Evolutionary conservation across 2,329 filamentous ascomycete genomes (phyloP).

Genomic region (Diaporthe vexans): DNA sequence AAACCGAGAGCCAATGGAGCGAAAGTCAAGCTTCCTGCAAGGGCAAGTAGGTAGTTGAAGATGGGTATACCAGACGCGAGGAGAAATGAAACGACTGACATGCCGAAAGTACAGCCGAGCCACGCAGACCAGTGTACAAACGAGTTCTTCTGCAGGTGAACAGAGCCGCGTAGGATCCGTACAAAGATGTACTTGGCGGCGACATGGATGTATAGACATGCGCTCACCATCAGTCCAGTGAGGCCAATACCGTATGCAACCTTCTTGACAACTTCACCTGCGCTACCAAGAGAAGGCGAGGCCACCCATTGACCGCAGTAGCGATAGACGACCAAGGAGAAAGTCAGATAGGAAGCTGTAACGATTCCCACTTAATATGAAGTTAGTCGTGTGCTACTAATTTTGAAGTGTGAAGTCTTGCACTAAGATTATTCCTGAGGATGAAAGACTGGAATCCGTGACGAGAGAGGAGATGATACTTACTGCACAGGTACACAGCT

Average conservation of each 20-base stretch:
- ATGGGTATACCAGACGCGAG: slow-evolving; percentile 48
- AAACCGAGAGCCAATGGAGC: slow-evolving; percentile 36
- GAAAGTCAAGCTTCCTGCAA: slow-evolving; percentile 41
- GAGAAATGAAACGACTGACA: slow-evolving; percentile 45
- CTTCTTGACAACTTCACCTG: slow-evolving; percentile 71
- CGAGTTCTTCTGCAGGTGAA: slow-evolving; percentile 50
- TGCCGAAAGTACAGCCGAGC: slow-evolving; percentile 47
- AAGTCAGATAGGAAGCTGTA: slow-evolving; percentile 68
- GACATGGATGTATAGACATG: slow-evolving; percentile 50
- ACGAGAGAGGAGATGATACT: no score
- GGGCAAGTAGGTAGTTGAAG: slow-evolving; percentile 45
- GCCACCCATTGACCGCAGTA: slow-evolving; percentile 75
- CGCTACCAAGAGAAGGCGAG: slow-evolving; percentile 72
- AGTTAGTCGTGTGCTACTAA: no score
- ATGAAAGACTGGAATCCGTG: no score
- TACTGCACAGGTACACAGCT: slow-evolving; percentile 68
- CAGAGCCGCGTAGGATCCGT: slow-evolving; percentile 49
- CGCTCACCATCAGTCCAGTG: slow-evolving; percentile 64
- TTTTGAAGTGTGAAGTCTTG: no score
- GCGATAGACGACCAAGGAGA: slow-evolving; percentile 72
- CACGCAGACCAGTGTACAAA: slow-evolving; percentile 50
- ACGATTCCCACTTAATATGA: slow-evolving; percentile 59
- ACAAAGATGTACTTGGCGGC: slow-evolving; percentile 53
- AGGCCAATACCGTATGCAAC: slow-evolving; percentile 72
- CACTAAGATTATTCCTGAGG: no score